Conservation (phyloP, 768 basidiomycete species). For the Russula griseocarnosa region DNA sequence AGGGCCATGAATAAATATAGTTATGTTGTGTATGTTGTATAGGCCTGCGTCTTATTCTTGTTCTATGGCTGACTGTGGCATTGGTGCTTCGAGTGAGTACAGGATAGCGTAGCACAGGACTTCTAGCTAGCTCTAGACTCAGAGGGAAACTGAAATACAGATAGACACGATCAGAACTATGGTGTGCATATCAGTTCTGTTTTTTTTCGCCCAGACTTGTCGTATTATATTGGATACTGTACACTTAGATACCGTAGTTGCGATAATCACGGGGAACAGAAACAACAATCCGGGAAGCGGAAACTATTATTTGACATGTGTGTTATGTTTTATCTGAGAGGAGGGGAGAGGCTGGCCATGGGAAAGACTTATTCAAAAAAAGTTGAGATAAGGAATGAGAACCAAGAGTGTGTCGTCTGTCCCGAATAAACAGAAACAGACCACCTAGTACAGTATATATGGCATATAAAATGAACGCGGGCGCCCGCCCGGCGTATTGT, state of each 20-base stretch:
- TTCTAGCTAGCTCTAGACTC: not conserved
- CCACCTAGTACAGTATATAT: not conserved
- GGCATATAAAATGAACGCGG: not conserved
- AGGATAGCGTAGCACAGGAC: not conserved
- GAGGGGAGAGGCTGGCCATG: not conserved
- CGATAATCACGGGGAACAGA: slow-evolving; percentile 6
- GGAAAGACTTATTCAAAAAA: slow-evolving; percentile 3
- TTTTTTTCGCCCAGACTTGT: not conserved
- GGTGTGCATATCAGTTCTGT: not conserved
- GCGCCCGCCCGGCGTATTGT: not conserved
- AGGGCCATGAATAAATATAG: not conserved
- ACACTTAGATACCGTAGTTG: slow-evolving; percentile 16
- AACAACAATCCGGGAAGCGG: not conserved
- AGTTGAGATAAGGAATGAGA: not conserved
- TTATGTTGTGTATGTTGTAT: not conserved
- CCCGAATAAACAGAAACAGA: not conserved
- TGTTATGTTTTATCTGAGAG: not conserved
- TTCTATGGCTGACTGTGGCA: not conserved
- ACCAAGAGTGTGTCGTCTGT: not conserved
- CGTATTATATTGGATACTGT: slow-evolving; percentile 14
- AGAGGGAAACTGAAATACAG: not conserved
- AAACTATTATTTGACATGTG: slow-evolving; percentile 7
- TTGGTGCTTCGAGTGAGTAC: not conserved
- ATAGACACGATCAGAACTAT: not conserved
- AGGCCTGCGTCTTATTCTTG: not conserved